Conservation (phyloP, 345 rosid genomes). For the Citrus unshiu region DNA sequence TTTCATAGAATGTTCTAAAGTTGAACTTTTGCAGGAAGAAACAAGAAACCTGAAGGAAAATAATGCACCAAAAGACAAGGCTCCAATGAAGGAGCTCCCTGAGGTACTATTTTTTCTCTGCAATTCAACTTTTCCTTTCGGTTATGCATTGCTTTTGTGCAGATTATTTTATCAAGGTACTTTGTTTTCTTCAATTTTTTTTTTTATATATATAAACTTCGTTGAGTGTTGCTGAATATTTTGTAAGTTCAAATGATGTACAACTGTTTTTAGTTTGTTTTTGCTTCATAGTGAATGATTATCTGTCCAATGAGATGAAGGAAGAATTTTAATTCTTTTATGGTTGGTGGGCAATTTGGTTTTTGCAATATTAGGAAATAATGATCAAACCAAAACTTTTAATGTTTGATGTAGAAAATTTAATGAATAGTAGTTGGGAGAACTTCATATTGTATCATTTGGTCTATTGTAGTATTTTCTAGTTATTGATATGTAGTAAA, state of each 20-base stretch:
- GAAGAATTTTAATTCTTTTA: background rate
- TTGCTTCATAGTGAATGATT: background rate
- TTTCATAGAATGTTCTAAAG: background rate
- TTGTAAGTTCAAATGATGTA: background rate
- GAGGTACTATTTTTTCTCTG: constrained; percentile 38
- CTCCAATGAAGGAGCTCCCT: constrained; percentile 43
- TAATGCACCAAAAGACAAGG: constrained; percentile 16
- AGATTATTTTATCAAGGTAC: background rate
- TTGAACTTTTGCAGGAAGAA: constrained; percentile 44
- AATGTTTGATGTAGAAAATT: background rate
- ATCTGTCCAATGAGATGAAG: background rate
- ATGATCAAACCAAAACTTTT: background rate
- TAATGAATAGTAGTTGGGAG: background rate
- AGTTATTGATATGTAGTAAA: no score
- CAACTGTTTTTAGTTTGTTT: background rate
- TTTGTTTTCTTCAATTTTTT: background rate
- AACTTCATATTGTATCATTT: background rate
- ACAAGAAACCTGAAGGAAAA: constrained; percentile 27
- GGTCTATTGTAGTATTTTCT: background rate
- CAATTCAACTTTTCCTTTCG: background rate
- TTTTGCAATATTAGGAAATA: background rate
- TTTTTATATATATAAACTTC: background rate
- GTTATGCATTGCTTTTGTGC: background rate
- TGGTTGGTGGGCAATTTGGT: background rate
- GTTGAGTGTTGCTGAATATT: background rate